These are phyloP conservation scores for Epipyxis sp. DNA, from an alignment of 108 stramenopile genomes.

Conservation along the genomic window DNA sequence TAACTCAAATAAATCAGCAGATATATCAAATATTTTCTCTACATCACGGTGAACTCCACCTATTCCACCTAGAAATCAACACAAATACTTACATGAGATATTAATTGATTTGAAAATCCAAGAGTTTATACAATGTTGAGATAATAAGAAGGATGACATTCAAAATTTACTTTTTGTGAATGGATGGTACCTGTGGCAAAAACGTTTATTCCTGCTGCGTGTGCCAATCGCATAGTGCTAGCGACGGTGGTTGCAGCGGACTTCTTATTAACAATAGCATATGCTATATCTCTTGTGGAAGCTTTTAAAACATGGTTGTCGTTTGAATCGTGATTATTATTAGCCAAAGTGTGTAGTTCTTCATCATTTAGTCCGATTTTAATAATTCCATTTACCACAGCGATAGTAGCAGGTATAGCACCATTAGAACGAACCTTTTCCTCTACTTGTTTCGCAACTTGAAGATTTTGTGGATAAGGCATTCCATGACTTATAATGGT, in stretches of 20 bases:
- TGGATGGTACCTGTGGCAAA: conserved; percentile 88
- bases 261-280: conserved; percentile 50
- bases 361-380: conserved; percentile 70
- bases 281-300: conserved; percentile 79
- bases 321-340: conserved; percentile 58
- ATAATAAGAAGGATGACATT: conserved; percentile 36
- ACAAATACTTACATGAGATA: background rate
- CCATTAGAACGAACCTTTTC: conserved; percentile 49
- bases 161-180: too few relatives aligned
- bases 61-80: too few relatives aligned
- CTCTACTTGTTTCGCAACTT: conserved; percentile 60
- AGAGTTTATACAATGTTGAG: background rate
- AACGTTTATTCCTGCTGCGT: conserved; percentile 74
- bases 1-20: conserved; percentile 88
- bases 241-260: conserved; percentile 88
- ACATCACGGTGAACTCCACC: conserved; percentile 91
- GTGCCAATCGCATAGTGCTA: conserved; percentile 81
- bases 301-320: conserved; percentile 74
- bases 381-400: conserved; percentile 71
- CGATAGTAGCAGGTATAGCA: conserved; percentile 86
- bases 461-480: conserved; percentile 93
- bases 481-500: conserved; percentile 98
- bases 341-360: conserved; percentile 77
- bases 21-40: conserved; percentile 73
- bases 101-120: background rate